Evolutionary conservation across 2,329 filamentous ascomycete genomes (phyloP), one percentile per base, ranked within the genome.

Genomic region (Verticillium dahliae): DNA sequence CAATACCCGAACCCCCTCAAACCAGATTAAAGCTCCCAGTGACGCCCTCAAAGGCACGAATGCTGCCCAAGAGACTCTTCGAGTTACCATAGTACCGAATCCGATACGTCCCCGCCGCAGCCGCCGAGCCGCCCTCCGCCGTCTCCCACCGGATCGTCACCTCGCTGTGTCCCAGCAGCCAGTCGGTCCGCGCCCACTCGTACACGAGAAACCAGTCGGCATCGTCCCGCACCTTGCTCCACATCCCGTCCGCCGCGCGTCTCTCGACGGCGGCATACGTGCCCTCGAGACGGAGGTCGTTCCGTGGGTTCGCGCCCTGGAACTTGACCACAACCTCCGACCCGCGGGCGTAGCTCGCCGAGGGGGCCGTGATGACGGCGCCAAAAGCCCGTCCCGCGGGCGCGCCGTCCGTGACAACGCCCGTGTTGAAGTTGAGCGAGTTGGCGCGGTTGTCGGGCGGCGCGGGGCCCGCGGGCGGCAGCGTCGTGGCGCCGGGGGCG

Each of bases 241-340:
- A 97, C 0, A 59, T 61, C 2, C 68, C 69, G 14, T 71, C 77
- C 34, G 71, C 69, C 38, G 80, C 72, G 57, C 85, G 79, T 69
- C 79, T 80, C 77, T 97, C 92, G 0, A 97, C 83, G 0, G 90
- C 85, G 0, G 88, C 88, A 73, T 87, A 97, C 0, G 92, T 96
- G 2, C 81, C 82, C 69, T 91, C 93, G 1, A 91, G 85, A 1
- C 87, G 85, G 35, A 97, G 84, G 66, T 97, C 90, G 73, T 97
- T 97, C 35, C 94, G 85, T 15, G 94, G 94, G 69, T 97, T 97
- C 1, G 93, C 93, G 15, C 89, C 94, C 2, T 94, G 85, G 73
- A 97, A 97, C 0, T 81, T 86, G 0, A 83, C 89, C 15, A 78
- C 82, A 57, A 93, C 85, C 4, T 78, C 78, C 37, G 84, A 81